These are phyloP conservation scores for Cardiospermum halicacabum DNA, from an alignment of 345 rosid species.

Conservation along the genomic window DNA sequence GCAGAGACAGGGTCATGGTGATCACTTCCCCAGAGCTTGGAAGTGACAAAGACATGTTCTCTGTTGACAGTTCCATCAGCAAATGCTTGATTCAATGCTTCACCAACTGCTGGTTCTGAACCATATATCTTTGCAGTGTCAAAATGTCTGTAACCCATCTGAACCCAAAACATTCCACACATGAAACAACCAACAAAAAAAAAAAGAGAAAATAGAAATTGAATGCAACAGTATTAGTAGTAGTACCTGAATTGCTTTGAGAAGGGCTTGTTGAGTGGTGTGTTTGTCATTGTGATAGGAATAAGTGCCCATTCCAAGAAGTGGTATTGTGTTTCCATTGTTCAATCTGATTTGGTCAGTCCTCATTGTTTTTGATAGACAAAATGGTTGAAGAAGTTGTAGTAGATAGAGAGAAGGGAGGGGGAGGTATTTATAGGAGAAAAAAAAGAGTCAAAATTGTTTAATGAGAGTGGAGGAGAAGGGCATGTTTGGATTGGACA, in stretches of 20 bases:
- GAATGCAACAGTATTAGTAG: too few species aligned
- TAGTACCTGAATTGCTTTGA: conserved; percentile 70
- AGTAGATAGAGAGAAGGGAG: too few species aligned
- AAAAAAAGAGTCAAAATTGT: conserved; percentile 48
- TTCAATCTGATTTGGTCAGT: conserved; percentile 48
- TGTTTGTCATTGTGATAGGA: conserved; percentile 38
- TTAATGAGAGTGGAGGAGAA: too few species aligned
- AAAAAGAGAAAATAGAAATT: neutral
- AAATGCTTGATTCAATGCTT: conserved; percentile 48
- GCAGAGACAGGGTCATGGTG: conserved; percentile 78
- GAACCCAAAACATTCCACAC: neutral
- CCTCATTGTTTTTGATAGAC: conserved; percentile 25
- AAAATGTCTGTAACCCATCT: conserved; percentile 88
- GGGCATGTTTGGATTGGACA: conserved; percentile 20
- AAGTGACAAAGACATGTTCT: conserved; percentile 69
- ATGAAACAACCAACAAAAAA: conserved; percentile 3
- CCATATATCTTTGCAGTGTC: conserved; percentile 86
- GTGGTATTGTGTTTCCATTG: conserved; percentile 58
- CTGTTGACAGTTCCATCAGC: conserved; percentile 36
- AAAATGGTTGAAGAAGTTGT: too few species aligned
- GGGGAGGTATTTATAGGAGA: conserved; percentile 21
- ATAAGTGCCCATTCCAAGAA: conserved; percentile 77
- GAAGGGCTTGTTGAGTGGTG: conserved; percentile 54
- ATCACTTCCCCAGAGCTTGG: conserved; percentile 82
- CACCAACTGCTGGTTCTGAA: conserved; percentile 80